Percentiles rank a stretch among this genome's conserved stretches.
These are phyloP conservation scores for Purpureocillium takamizusanense DNA, from an alignment of 2,329 filamentous ascomycete genomes.

Conservation along the genomic window DNA sequence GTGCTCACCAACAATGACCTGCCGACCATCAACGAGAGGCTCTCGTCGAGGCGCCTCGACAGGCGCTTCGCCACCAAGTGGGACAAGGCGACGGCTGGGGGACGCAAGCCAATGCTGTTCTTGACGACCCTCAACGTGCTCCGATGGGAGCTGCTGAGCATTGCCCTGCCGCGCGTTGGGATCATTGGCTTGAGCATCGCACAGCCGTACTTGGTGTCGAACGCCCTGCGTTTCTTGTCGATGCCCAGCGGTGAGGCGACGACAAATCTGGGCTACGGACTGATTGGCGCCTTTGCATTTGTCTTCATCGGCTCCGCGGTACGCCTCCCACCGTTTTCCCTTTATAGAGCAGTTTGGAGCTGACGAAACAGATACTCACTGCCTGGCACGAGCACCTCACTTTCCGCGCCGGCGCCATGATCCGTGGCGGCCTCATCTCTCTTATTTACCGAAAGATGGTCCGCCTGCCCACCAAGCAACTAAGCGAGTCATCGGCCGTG, in stretches of 20 bases:
- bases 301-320: slow-evolving; percentile 22
- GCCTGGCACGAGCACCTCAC: slow-evolving; percentile 23
- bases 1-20: slow-evolving; percentile 16
- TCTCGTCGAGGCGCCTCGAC: slow-evolving; percentile 18
- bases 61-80: slow-evolving; percentile 13
- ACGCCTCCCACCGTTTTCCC: slow-evolving; percentile 2
- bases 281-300: slow-evolving; percentile 21
- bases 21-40: slow-evolving; percentile 19
- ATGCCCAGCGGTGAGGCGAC: slow-evolving; percentile 13
- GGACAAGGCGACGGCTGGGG: slow-evolving; percentile 7
- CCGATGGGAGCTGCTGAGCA: slow-evolving; percentile 20
- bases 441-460: slow-evolving; percentile 20
- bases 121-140: slow-evolving; percentile 13
- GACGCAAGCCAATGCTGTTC: slow-evolving; percentile 10
- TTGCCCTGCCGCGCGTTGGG: slow-evolving; percentile 16
- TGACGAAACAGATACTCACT: slow-evolving; percentile 13
- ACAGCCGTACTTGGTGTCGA: slow-evolving; percentile 20
- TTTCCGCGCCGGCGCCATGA: slow-evolving; percentile 18
- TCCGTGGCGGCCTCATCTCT: slow-evolving; percentile 19
- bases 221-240: slow-evolving; percentile 16
- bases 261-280: slow-evolving; percentile 18
- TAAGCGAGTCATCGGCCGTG: slow-evolving; percentile 19
- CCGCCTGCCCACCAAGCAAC: slow-evolving; percentile 14
- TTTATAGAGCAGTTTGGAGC: neutral
- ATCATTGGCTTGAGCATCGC: slow-evolving; percentile 20